These are phyloP conservation scores for Lactarius sanguifluus DNA, from an alignment of 768 basidiomycete genomes.

Conservation along the genomic window DNA sequence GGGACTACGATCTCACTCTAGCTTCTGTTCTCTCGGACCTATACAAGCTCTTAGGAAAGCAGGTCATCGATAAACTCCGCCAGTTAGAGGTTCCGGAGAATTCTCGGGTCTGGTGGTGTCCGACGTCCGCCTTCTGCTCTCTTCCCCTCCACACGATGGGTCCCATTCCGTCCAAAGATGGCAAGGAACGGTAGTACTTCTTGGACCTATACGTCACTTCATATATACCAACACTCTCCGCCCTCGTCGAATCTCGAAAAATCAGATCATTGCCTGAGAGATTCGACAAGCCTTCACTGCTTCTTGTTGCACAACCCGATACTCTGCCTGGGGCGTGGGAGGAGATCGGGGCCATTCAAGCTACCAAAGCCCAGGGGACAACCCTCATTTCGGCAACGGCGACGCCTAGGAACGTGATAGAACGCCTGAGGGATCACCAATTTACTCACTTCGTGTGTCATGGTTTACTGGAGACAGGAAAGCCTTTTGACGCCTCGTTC, in stretches of 20 bases:
- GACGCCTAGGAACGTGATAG: not conserved
- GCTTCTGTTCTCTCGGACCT: slow-evolving; percentile 5
- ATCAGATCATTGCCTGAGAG: not conserved
- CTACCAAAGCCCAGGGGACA: not conserved
- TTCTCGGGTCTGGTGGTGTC: not conserved
- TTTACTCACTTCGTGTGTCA: no score
- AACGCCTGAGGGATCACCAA: not conserved
- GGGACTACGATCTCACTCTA: not conserved
- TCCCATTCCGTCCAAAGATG: not conserved
- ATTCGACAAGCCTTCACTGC: slow-evolving; percentile 4
- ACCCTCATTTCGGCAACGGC: not conserved
- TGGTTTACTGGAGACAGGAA: no score
- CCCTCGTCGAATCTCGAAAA: not conserved
- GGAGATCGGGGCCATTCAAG: not conserved
- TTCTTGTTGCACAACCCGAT: slow-evolving; percentile 4
- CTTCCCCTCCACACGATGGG: slow-evolving; percentile 19
- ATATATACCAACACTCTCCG: no score
- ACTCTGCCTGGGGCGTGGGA: not conserved
- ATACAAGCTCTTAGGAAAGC: not conserved
- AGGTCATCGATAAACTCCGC: no score
- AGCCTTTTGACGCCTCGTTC: no score
- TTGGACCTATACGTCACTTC: not conserved
- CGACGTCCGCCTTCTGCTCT: slow-evolving; percentile 2
- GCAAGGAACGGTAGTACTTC: not conserved
- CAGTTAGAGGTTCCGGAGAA: not conserved